A percentile compares a stretch with the other conserved stretches of the same genome.
Conservation (phyloP, 1,284 basidiomycete genomes). For the Phlebopus sp. region DNA sequence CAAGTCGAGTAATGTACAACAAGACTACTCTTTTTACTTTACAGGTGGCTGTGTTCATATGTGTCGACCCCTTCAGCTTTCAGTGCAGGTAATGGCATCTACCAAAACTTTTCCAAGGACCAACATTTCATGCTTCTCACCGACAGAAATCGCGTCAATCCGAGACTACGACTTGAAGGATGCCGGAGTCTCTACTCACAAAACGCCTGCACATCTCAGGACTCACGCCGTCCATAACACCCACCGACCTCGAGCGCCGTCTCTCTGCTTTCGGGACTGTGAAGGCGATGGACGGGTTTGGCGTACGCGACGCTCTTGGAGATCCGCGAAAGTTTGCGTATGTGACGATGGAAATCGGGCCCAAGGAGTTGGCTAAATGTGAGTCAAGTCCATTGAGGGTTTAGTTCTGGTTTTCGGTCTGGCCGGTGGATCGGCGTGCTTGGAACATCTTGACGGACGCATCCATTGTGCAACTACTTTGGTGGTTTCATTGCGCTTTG, state of each 20-base stretch:
- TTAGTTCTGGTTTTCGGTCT: neutral
- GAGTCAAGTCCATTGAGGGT: constrained; percentile 21
- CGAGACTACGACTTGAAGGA: neutral
- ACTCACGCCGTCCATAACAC: constrained; percentile 60
- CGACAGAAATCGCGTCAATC: too few relatives aligned
- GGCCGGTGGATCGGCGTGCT: too few relatives aligned
- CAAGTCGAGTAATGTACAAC: too few relatives aligned
- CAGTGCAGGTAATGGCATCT: too few relatives aligned
- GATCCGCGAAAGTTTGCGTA: constrained; percentile 68
- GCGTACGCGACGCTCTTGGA: constrained; percentile 59
- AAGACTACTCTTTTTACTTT: too few relatives aligned
- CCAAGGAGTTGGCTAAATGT: constrained; percentile 63
- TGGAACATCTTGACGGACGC: too few relatives aligned
- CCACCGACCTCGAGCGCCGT: constrained; percentile 55
- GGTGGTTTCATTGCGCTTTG: too few relatives aligned
- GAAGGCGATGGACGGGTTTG: constrained; percentile 66
- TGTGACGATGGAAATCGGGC: constrained; percentile 67
- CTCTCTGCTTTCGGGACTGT: constrained; percentile 68
- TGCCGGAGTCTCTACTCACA: constrained; percentile 34
- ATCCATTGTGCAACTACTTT: too few relatives aligned
- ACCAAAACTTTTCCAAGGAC: too few relatives aligned
- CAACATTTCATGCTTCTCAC: too few relatives aligned
- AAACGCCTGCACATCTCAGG: constrained; percentile 75
- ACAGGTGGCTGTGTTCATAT: too few relatives aligned
- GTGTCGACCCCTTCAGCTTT: too few relatives aligned